Base-by-base conservation (phyloP, 352 stramenopile genomes). In the Globisporangium rhizosaccharum region DNA sequence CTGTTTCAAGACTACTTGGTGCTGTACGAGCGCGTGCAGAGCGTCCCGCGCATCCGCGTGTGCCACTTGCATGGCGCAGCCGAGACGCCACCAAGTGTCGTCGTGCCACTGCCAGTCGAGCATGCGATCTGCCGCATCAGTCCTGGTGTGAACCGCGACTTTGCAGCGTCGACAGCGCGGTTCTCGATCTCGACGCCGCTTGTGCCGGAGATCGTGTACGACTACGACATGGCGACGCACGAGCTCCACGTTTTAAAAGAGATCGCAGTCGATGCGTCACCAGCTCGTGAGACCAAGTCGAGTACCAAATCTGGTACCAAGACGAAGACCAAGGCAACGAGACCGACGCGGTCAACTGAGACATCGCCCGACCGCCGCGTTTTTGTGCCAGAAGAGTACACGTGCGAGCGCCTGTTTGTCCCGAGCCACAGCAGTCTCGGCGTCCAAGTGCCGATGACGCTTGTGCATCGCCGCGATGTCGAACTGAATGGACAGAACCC, bases 121-220 rank as follows among this genome's bases (percentile, higher is more conserved):
- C 72, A 87, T 47, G 74, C 73, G 36, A 74, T 87, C 30, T 77
- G 82, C 26, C 71, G 76, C 0, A 69, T 94, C 61, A 70, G 71
- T 9, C 84, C 88, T 12, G 85, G 87, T 45, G 74, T 91, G 30
- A 97, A 97, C 71, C 83, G 90, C 17, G 76, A 93, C 58, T 87
- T 77, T 59, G 64, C 51, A 20, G 76, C 83, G 1, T 65, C 76
- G 37, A 72, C 50, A 8, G 68, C 94, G 5, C 79, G 84, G 1
- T 90, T 93, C 59, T 84, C 83, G 17, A 67, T 94, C 12, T 78
- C 83, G 2, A 93, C 84, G 3, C 79, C 83, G 14, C 56, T 94
- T 10, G 67, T 89, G 15, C 83, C 82, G 3, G 82, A 92, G 54
- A 81, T 90, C 26, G 79, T 93, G 41, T 92, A 82, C 51, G 74